These are phyloP conservation scores for Pholiota molesta DNA, from an alignment of 768 basidiomycete species.

Conservation along the genomic window DNA sequence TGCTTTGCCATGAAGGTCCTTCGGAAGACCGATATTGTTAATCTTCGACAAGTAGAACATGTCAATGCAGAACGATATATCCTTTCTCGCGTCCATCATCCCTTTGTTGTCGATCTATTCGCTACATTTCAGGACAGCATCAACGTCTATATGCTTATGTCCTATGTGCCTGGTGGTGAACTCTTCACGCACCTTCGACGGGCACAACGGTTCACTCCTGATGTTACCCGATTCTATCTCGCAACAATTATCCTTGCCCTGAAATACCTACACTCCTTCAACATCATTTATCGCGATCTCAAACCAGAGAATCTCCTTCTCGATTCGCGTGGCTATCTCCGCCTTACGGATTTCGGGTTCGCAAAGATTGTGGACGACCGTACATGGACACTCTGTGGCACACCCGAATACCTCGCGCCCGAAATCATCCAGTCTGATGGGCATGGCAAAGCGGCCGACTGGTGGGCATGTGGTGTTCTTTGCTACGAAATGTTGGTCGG, in stretches of 20 bases:
- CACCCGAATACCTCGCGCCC: slow-evolving; percentile 95
- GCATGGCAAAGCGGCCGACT: slow-evolving; percentile 97
- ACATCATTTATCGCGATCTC: slow-evolving; percentile 98
- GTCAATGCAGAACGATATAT: slow-evolving; percentile 97
- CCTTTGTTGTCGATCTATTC: slow-evolving; percentile 96
- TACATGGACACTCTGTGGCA: slow-evolving; percentile 97
- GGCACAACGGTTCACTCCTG: slow-evolving; percentile 92
- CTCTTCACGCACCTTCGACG: slow-evolving; percentile 96
- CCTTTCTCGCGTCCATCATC: slow-evolving; percentile 88
- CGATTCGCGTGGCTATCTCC: slow-evolving; percentile 90
- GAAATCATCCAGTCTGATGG: slow-evolving; percentile 98
- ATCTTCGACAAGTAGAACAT: slow-evolving; percentile 94
- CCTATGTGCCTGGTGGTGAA: slow-evolving; percentile 95
- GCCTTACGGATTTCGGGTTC: slow-evolving; percentile 97
- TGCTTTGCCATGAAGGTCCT: slow-evolving; percentile 91
- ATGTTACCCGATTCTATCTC: slow-evolving; percentile 97
- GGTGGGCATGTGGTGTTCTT: slow-evolving; percentile 98
- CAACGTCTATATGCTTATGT: slow-evolving; percentile 98
- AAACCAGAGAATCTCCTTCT: slow-evolving; percentile 99
- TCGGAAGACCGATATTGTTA: slow-evolving; percentile 82
- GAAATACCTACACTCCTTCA: slow-evolving; percentile 92
- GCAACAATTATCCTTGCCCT: slow-evolving; percentile 95
- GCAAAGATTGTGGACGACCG: slow-evolving; percentile 97
- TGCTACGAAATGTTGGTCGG: slow-evolving; percentile 99
- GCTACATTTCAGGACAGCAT: slow-evolving; percentile 94